These are phyloP conservation scores for Aspergillus persii DNA, from an alignment of 2,329 filamentous ascomycete genomes.

Conservation along the genomic window DNA sequence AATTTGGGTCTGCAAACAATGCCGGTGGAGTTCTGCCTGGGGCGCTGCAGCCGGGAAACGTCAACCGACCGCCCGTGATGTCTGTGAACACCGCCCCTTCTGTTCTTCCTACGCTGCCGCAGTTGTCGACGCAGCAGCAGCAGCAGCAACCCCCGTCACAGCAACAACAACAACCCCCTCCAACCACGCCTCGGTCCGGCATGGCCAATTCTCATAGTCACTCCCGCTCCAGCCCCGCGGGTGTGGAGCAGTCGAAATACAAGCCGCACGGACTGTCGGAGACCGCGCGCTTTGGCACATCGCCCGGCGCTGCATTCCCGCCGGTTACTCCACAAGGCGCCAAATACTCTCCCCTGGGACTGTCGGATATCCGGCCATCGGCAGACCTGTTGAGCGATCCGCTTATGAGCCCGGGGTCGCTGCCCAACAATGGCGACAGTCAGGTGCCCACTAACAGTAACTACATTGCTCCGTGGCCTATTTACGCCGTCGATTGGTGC, in stretches of 20 bases:
- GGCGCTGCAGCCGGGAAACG: slow-evolving; percentile 57
- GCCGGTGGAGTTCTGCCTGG: slow-evolving; percentile 53
- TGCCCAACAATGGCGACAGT: slow-evolving; percentile 65
- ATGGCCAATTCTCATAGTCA: slow-evolving; percentile 70
- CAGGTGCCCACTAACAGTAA: slow-evolving; percentile 75
- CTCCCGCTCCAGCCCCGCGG: slow-evolving; percentile 79
- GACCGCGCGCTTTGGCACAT: slow-evolving; percentile 62
- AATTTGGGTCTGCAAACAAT: slow-evolving; percentile 45
- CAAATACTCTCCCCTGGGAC: slow-evolving; percentile 82
- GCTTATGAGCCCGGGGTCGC: slow-evolving; percentile 56
- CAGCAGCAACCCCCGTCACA: slow-evolving; percentile 9
- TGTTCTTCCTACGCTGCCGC: slow-evolving; percentile 56
- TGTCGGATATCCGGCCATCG: slow-evolving; percentile 86
- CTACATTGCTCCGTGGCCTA: slow-evolving; percentile 89
- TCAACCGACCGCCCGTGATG: slow-evolving; percentile 51
- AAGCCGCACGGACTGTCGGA: slow-evolving; percentile 61
- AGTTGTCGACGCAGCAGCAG: slow-evolving; percentile 38
- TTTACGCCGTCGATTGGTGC: slow-evolving; percentile 98
- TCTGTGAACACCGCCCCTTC: slow-evolving; percentile 58
- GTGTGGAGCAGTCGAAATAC: slow-evolving; percentile 59
- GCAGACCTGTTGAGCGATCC: slow-evolving; percentile 77
- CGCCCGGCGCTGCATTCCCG: slow-evolving; percentile 43
- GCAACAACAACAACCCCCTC: slow-evolving; percentile 21
- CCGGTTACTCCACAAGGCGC: slow-evolving; percentile 57
- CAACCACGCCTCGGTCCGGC: slow-evolving; percentile 59